Percentiles rank a stretch among this genome's conserved stretches.
phyloP scores from a whole-genome alignment of 1,284 basidiomycete genomes.

The Bondarzewia mesenterica region DNA sequence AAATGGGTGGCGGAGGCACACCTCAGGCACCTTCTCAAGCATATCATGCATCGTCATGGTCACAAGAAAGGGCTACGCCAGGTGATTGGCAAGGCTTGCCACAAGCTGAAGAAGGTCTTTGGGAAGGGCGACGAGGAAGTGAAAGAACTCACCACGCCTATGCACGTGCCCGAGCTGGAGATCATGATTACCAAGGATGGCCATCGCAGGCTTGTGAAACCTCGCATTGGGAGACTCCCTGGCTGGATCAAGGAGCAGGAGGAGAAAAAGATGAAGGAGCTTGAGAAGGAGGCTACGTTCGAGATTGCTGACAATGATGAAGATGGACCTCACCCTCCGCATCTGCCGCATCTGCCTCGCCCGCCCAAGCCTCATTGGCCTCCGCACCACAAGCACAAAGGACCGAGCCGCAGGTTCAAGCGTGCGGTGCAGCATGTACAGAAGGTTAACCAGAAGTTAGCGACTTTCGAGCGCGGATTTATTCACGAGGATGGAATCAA shows the following conservation, averaged over 20 bases:
- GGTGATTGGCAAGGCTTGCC: neutral
- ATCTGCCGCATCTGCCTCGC: constrained; percentile 5
- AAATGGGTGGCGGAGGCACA: constrained; percentile 30
- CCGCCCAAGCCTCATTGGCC: constrained; percentile 10
- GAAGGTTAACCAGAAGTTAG: constrained; percentile 63
- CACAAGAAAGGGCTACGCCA: neutral
- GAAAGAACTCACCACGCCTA: neutral
- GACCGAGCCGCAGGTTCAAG: constrained; percentile 34
- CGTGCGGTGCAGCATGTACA: constrained; percentile 57
- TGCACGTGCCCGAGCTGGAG: neutral
- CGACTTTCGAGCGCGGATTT: constrained; percentile 79
- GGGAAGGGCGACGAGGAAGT: neutral
- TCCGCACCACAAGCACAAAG: constrained; percentile 17
- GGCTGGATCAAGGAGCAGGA: constrained; percentile 14
- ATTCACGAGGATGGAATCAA: constrained; percentile 73
- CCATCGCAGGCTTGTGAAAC: neutral
- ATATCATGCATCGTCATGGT: constrained; percentile 2
- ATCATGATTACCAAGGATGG: neutral
- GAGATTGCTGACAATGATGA: constrained; percentile 9
- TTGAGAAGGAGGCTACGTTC: constrained; percentile 5
- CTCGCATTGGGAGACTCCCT: constrained; percentile 17
- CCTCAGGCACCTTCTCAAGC: constrained; percentile 21
- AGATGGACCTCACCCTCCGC: constrained; percentile 8
- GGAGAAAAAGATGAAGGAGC: constrained; percentile 5
- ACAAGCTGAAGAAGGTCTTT: constrained; percentile 15